Evolutionary conservation across 306 rosid species (phyloP).

Genomic region (Medicago ruthenica): DNA sequence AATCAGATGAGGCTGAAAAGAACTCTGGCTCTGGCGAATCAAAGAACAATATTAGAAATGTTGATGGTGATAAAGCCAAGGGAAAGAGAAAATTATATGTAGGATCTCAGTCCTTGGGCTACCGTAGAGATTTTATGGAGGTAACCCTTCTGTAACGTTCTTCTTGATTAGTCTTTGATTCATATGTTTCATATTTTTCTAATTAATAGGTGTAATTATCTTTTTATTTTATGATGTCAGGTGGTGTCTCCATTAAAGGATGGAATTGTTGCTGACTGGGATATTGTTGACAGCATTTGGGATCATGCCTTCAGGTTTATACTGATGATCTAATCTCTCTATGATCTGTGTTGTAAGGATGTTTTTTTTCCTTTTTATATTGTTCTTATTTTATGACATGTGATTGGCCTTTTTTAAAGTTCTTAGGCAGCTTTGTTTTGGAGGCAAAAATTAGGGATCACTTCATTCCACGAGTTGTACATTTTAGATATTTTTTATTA

Average conservation of each 20-base stretch:
- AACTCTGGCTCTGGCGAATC: conserved; percentile 69
- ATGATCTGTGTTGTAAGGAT: conserved; percentile 3
- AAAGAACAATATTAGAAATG: conserved; percentile 56
- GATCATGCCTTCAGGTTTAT: conserved; percentile 93
- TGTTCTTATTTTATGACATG: conserved; percentile 19
- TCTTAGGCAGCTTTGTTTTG: no score
- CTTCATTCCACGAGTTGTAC: conserved; percentile 11
- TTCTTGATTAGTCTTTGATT: conserved; percentile 23
- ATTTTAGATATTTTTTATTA: conserved; percentile 7
- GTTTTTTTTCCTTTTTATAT: neutral
- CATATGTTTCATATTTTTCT: neutral
- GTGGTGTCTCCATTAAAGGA: conserved; percentile 84
- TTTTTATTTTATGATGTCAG: conserved; percentile 51
- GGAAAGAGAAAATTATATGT: conserved; percentile 83
- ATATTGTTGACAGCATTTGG: conserved; percentile 95
- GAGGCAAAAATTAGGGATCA: neutral
- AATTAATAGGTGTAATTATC: neutral
- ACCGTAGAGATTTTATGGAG: conserved; percentile 95
- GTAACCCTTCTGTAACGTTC: conserved; percentile 47
- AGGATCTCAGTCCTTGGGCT: conserved; percentile 93
- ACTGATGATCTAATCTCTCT: conserved; percentile 30
- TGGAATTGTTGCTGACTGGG: conserved; percentile 96
- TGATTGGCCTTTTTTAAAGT: neutral
- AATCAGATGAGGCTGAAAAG: conserved; percentile 66
- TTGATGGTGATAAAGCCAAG: conserved; percentile 77